phyloP scores from a whole-genome alignment of 1,284 basidiomycete species.

The Ustilago crameri region DNA sequence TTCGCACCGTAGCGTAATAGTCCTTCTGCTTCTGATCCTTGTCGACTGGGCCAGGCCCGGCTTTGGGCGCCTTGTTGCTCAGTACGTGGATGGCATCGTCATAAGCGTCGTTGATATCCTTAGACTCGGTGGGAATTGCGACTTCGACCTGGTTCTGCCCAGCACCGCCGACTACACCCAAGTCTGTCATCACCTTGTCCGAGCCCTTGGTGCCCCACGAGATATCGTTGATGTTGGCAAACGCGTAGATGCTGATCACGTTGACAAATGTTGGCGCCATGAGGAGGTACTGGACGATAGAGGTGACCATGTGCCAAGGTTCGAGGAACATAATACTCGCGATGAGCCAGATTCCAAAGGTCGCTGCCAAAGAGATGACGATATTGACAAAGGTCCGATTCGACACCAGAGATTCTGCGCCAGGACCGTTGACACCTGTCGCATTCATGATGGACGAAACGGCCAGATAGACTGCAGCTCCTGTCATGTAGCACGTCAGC shows the following conservation, averaged over 20 bases:
- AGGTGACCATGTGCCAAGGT: constrained; percentile 67
- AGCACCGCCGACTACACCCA: constrained; percentile 54
- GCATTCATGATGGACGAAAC: constrained; percentile 51
- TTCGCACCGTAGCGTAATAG: constrained; percentile 77
- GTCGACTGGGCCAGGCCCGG: constrained; percentile 37
- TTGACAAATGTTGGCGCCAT: constrained; percentile 66
- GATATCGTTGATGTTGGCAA: constrained; percentile 66
- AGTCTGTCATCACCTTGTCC: constrained; percentile 59
- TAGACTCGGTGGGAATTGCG: constrained; percentile 60
- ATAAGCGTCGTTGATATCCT: constrained; percentile 65
- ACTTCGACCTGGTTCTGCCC: constrained; percentile 60
- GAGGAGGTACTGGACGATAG: constrained; percentile 64
- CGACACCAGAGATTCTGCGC: constrained; percentile 41
- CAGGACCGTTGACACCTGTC: constrained; percentile 23
- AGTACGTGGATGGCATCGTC: constrained; percentile 66
- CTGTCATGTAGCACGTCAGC: constrained; percentile 64
- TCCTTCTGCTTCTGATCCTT: constrained; percentile 60
- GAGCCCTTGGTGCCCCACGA: constrained; percentile 67
- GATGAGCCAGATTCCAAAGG: constrained; percentile 64
- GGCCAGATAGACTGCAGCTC: constrained; percentile 61
- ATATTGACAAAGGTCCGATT: constrained; percentile 62
- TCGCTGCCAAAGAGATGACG: constrained; percentile 64
- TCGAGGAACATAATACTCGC: constrained; percentile 64
- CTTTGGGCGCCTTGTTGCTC: constrained; percentile 49
- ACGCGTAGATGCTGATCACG: constrained; percentile 66